phyloP scores from a whole-genome alignment of 306 rosid genomes.

The Vigna trinervia region DNA sequence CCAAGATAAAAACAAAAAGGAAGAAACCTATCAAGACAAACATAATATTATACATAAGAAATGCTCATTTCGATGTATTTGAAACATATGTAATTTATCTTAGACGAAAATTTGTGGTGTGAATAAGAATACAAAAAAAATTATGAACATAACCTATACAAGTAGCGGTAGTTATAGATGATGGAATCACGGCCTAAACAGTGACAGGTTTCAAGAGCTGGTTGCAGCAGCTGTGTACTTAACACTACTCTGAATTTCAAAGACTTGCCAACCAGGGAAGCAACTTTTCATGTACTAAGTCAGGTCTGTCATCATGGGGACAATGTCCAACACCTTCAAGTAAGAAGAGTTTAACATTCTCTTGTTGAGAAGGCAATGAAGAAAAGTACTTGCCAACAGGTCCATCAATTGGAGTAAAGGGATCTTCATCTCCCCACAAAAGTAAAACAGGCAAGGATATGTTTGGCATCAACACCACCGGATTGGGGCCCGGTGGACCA shows the following conservation, averaged over 20 bases:
- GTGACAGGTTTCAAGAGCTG: conserved; percentile 6
- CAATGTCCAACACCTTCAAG: conserved; percentile 93
- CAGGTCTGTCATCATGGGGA: conserved; percentile 94
- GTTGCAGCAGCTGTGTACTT: conserved; percentile 7
- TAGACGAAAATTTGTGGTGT: conserved; percentile 20
- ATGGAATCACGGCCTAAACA: neutral
- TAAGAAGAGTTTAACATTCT: conserved; percentile 65
- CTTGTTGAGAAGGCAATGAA: conserved; percentile 57
- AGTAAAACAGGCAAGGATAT: conserved; percentile 72
- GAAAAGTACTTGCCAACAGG: conserved; percentile 90
- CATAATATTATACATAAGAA: neutral
- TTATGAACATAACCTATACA: conserved; percentile 6
- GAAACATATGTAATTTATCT: neutral
- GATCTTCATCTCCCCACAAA: conserved; percentile 91
- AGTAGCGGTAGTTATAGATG: neutral
- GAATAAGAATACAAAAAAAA: conserved; percentile 17
- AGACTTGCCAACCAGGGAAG: conserved; percentile 86
- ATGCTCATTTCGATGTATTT: neutral
- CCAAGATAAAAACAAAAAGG: neutral
- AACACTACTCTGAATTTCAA: conserved; percentile 46
- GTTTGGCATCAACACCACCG: conserved; percentile 73
- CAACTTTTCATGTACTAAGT: conserved; percentile 75
- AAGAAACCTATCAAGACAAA: neutral
- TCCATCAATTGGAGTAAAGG: conserved; percentile 94
- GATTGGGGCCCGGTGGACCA: conserved; percentile 94